Conservation (phyloP, 2,329 filamentous ascomycete species). For the Chrysoporthe deuterocubensis region DNA sequence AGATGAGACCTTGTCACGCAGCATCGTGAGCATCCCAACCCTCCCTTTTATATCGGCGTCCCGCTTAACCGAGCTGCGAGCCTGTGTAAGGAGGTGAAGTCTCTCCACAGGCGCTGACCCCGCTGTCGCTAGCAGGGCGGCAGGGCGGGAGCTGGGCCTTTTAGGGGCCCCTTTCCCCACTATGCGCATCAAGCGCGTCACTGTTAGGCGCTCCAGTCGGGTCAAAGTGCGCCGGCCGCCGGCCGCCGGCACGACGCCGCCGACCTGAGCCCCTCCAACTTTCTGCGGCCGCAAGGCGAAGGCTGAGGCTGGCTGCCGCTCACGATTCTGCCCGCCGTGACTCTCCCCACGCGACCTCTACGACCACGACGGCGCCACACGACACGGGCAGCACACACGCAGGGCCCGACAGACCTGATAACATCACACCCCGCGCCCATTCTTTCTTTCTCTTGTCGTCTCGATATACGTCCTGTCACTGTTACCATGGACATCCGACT, state of each 20-base stretch:
- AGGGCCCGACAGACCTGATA: not conserved
- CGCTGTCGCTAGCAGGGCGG: constrained; percentile 2
- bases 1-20: constrained; percentile 10
- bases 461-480: not conserved
- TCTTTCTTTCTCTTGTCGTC: not conserved
- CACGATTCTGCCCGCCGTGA: not conserved
- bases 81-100: not conserved
- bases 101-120: constrained; percentile 10
- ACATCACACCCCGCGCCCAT: not conserved
- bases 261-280: constrained; percentile 8
- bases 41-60: constrained; percentile 11
- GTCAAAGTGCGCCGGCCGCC: constrained; percentile 25
- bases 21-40: constrained; percentile 21
- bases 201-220: constrained; percentile 29
- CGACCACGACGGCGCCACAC: too few relatives aligned
- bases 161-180: constrained; percentile 1
- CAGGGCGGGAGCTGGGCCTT: not conserved
- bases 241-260: constrained; percentile 7
- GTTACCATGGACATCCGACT: constrained; percentile 85
- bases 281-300: not conserved
- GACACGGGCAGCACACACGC: not conserved
- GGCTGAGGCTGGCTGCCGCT: not conserved
- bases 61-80: constrained; percentile 19
- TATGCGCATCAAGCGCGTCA: not conserved
- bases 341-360: not conserved